Conservation (phyloP, 345 rosid species). For the Cardamine chenopodiifolia region DNA sequence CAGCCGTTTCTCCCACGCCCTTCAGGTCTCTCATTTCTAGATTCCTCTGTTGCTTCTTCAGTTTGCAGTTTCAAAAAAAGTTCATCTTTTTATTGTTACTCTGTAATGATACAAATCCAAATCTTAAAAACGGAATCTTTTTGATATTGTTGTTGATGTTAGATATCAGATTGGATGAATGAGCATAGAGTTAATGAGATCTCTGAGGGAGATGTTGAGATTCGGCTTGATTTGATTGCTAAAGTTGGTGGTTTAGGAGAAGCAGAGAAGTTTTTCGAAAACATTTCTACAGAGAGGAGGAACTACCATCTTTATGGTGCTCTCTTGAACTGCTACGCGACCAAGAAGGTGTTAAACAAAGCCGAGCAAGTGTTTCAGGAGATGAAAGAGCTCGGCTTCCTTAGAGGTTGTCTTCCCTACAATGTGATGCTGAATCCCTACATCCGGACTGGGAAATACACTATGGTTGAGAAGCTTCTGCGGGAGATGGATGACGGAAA, state of each 20-base stretch:
- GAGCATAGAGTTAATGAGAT: slow-evolving; percentile 34
- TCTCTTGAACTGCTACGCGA: slow-evolving; percentile 56
- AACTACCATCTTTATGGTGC: slow-evolving; percentile 51
- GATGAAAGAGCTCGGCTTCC: slow-evolving; percentile 47
- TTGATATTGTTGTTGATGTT: slow-evolving; percentile 1
- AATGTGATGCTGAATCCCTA: slow-evolving; percentile 66
- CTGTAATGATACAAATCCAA: background rate
- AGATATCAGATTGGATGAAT: slow-evolving; percentile 58
- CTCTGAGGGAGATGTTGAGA: slow-evolving; percentile 50
- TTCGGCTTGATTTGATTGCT: slow-evolving; percentile 55
- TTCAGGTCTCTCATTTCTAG: slow-evolving; percentile 47
- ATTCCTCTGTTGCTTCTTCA: background rate
- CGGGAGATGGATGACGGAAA: slow-evolving; percentile 60
- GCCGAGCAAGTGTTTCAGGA: slow-evolving; percentile 50
- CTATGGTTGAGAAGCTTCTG: slow-evolving; percentile 50
- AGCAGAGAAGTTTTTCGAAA: slow-evolving; percentile 53
- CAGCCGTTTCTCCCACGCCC: slow-evolving; percentile 54
- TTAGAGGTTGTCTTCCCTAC: slow-evolving; percentile 43
- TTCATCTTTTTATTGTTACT: background rate
- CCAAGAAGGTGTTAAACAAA: slow-evolving; percentile 43
- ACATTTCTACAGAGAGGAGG: slow-evolving; percentile 34
- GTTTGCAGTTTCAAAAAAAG: background rate
- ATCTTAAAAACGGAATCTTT: background rate
- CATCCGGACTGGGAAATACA: slow-evolving; percentile 37
- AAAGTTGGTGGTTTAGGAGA: slow-evolving; percentile 51